Evolutionary conservation across 2,329 filamentous ascomycete genomes (phyloP).

Genomic region (Acephala macrosclerotiorum): DNA sequence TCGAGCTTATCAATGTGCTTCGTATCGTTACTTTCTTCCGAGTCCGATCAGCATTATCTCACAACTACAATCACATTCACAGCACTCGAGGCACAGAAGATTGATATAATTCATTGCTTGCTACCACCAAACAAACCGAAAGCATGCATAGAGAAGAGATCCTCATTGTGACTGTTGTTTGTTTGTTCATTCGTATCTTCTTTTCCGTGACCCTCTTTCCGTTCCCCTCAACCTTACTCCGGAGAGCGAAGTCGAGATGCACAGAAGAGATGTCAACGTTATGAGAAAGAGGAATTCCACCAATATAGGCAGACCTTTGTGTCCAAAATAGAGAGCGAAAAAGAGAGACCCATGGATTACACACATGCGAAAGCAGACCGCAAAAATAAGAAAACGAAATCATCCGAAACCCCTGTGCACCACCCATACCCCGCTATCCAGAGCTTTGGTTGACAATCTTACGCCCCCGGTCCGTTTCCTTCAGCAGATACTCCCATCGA

Average conservation of each 20-base stretch:
- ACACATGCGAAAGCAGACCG: slow-evolving; percentile 9
- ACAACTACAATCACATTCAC: neutral
- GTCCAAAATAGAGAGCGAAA: slow-evolving; percentile 3
- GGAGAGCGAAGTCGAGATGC: neutral
- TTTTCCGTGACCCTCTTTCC: slow-evolving; percentile 4
- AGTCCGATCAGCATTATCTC: neutral
- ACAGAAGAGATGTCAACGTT: neutral
- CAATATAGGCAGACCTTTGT: neutral
- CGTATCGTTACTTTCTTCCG: too few species aligned
- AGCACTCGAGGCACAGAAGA: neutral
- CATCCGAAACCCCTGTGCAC: slow-evolving; percentile 34
- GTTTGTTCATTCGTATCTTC: slow-evolving; percentile 8
- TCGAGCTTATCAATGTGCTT: too few species aligned
- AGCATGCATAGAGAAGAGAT: slow-evolving; percentile 13
- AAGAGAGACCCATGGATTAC: slow-evolving; percentile 3
- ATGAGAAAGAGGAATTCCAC: neutral
- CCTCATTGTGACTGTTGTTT: slow-evolving; percentile 7
- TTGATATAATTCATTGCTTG: slow-evolving; percentile 7
- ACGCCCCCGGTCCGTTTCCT: slow-evolving; percentile 32
- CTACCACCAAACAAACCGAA: slow-evolving; percentile 1
- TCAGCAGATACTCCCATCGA: slow-evolving; percentile 17
- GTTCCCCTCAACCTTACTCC: slow-evolving; percentile 8
- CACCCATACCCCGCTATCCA: slow-evolving; percentile 37
- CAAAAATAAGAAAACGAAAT: slow-evolving; percentile 27
- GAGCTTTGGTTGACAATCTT: slow-evolving; percentile 42